Base-by-base conservation (phyloP, 2,329 filamentous ascomycete genomes). In the Aspergillus novoparasiticus region DNA sequence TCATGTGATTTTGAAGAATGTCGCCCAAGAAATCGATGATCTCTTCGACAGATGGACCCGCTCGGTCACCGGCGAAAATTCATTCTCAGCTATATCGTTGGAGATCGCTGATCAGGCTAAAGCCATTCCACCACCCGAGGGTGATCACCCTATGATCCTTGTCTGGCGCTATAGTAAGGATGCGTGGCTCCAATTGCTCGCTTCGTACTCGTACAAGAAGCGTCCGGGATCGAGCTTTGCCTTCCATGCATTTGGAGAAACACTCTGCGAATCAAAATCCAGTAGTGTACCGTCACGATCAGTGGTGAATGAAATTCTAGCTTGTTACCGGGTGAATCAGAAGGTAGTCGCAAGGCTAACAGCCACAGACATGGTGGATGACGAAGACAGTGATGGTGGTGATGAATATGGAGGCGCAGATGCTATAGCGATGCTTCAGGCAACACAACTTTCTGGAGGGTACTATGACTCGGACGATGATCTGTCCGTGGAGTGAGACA, bases 141-240 rank as follows among this genome's bases (percentile, higher is more conserved):
- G 68, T 11, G 66, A 71, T 19, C 79, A 81, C 62, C 69, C 72
- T 2, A 62, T 80, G 10, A 64, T 74, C 21, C 66, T 73, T 46
- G 74, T 72, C 9, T 80, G 78, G 78, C 70, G 67, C 55, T 71
- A 74, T 58, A 73, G 71, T 50, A 66, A 56, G 0, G 57, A 68
- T 23, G 74, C 76, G 51, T 80, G 75, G 75, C 66, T 68, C 9
- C 66, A 66, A 4, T 41, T 82, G 5, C 66, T 80, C 46, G 80
- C 81, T 2, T 81, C 79, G 1, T 78, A 72, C 32, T 67, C 74
- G 1, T 80, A 82, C 63, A 58, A 66, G 14, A 63, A 59, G 46
- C 53, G 63, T 26, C 69, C 67, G 14, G 59, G 57, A 1, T 69
- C 67, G 2, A 68, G 62, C 6, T 75, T 76, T 56, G 67, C 68